Base-by-base conservation (phyloP, 1,139 yeast species). In the Protomyces lactucae-debilis region DNA sequence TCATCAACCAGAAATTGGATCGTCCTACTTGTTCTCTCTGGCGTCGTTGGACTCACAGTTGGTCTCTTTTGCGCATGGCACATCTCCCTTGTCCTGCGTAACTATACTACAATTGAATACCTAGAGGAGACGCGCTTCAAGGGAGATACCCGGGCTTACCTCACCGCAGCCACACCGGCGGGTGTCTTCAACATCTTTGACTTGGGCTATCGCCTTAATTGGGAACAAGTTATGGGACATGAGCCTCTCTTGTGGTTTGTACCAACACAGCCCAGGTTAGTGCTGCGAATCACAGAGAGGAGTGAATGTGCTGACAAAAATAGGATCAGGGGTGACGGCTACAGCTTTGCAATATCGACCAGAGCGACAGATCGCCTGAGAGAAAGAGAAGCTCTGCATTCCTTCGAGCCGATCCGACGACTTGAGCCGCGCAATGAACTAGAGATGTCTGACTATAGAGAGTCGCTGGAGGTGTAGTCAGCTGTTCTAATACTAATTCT, bases 61-160 rank as follows among this genome's bases (percentile, higher is more conserved):
- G 73, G 79, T 0, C 73, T 82, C 0, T 92, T 93, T 73, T 75
- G 84, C 0, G 76, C 74, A 0, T 86, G 87, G 73, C 83, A 87
- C 64, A 66, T 85, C 2, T 89, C 70, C 64, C 71, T 88, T 69
- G 74, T 88, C 12, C 67, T 83, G 18, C 75, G 73, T 9, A 93
- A 93, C 74, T 77, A 79, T 66, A 91, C 98, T 10, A 93, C 98
- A 0, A 81, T 93, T 35, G 99, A 93, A 75, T 78, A 85, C 61
- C 86, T 87, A 76, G 91, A 87, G 65, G 79, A 80, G 55, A 80
- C 80, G 39, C 77, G 86, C 45, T 82, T 52, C 53, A 37, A 53
- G 25, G 46, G 56, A 76, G 80, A 65, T 81, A 81, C 8, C 70
- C 74, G 36, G 73, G 80, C 5, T 70, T 73, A 36, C 73, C 77